Evolutionary conservation across 2,329 filamentous ascomycete genomes (phyloP).

Genomic region (Hawksworthiomyces lignivorus): DNA sequence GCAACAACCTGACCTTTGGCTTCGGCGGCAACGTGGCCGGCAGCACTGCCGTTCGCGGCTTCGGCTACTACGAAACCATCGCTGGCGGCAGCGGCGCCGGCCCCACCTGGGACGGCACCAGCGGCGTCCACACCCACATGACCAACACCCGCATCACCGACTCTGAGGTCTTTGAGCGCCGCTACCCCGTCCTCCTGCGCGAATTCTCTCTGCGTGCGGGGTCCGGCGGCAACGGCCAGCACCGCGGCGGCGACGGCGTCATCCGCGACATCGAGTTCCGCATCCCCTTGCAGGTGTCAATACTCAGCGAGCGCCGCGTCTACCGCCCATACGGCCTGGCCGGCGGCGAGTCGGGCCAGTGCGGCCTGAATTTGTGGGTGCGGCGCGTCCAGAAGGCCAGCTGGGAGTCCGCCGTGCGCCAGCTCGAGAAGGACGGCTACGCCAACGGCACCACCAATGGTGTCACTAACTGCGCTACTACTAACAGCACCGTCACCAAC

Average conservation of each 20-base stretch:
- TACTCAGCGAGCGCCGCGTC: conserved; percentile 69
- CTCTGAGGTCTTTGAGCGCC: conserved; percentile 67
- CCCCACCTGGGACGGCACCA: conserved; percentile 63
- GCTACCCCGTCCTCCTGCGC: conserved; percentile 66
- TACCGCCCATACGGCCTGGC: conserved; percentile 74
- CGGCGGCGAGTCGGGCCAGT: conserved; percentile 70
- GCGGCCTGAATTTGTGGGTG: conserved; percentile 84
- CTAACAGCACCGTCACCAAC: conserved; percentile 7
- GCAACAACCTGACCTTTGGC: conserved; percentile 80
- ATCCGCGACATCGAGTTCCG: conserved; percentile 76
- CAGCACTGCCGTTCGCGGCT: conserved; percentile 57
- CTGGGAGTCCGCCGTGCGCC: conserved; percentile 36
- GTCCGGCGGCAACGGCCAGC: conserved; percentile 57
- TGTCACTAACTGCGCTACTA: conserved; percentile 13
- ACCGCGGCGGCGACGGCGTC: conserved; percentile 68
- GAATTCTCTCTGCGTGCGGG: conserved; percentile 59
- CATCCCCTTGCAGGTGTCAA: conserved; percentile 68
- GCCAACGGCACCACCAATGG: conserved; percentile 13
- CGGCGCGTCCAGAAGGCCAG: conserved; percentile 56
- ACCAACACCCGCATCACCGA: conserved; percentile 82
- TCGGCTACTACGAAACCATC: conserved; percentile 84
- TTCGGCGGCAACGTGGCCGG: conserved; percentile 60
- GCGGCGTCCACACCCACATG: conserved; percentile 77
- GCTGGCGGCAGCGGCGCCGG: conserved; percentile 70
- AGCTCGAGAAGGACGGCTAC: conserved; percentile 25